These are phyloP conservation scores for Cinnamomum micranthum DNA, from an alignment of 164 flowering plant species.

Conservation along the genomic window DNA sequence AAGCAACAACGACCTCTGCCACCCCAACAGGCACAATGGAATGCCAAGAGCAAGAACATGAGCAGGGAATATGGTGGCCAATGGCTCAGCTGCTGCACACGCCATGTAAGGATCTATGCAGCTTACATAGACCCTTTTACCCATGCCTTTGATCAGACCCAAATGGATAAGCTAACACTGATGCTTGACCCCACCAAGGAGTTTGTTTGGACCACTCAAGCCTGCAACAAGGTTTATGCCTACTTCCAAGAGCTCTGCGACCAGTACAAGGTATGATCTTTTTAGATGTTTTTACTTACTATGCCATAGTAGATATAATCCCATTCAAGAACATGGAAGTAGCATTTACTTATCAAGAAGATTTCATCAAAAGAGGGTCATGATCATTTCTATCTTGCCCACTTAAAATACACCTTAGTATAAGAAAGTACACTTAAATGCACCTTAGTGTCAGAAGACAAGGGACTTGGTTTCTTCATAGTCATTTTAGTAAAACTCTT, in stretches of 20 bases:
- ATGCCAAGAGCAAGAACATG: constrained; percentile 63
- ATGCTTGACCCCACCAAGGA: constrained; percentile 78
- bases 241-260: constrained; percentile 90
- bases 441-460: too few relatives aligned
- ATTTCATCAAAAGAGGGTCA: too few relatives aligned
- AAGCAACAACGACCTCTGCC: neutral
- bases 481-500: too few relatives aligned
- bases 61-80: constrained; percentile 69
- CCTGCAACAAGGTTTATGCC: constrained; percentile 59
- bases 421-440: too few relatives aligned
- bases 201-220: constrained; percentile 79
- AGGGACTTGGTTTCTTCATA: too few relatives aligned
- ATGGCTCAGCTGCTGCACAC: constrained; percentile 73
- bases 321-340: neutral
- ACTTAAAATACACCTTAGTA: too few relatives aligned
- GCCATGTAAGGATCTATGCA: constrained; percentile 82
- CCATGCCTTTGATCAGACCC: constrained; percentile 77
- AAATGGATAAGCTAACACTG: constrained; percentile 87
- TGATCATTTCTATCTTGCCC: too few relatives aligned
- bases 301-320: neutral
- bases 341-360: neutral
- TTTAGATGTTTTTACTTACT: neutral
- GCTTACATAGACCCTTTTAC: constrained; percentile 84
- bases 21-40: constrained; percentile 1
- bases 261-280: constrained; percentile 68